These are phyloP conservation scores for Aureobasidium sp. DNA, from an alignment of 2,329 filamentous ascomycete genomes.

Conservation along the genomic window DNA sequence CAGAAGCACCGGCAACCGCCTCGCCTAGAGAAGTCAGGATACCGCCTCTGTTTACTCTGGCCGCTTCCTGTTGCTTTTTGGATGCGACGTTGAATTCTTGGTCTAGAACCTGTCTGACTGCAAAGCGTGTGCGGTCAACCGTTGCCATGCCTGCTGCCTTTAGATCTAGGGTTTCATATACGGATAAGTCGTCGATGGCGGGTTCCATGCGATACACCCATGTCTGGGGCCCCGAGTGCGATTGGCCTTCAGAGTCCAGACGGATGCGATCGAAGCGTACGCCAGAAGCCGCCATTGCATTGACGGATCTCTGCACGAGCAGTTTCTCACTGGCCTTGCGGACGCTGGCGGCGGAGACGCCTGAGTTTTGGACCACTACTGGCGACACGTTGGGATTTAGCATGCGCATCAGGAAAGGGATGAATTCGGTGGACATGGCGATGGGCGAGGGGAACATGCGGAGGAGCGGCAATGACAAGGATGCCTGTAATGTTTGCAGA, in stretches of 20 bases:
- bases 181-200: slow-evolving; percentile 69
- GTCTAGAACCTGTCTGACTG: slow-evolving; percentile 86
- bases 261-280: slow-evolving; percentile 73
- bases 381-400: slow-evolving; percentile 87
- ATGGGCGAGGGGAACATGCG: slow-evolving; percentile 74
- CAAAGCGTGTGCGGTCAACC: slow-evolving; percentile 68
- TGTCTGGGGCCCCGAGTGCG: slow-evolving; percentile 20
- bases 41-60: slow-evolving; percentile 53
- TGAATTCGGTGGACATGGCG: slow-evolving; percentile 70
- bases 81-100: slow-evolving; percentile 77
- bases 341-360: slow-evolving; percentile 63
- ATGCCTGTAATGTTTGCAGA: slow-evolving; percentile 65
- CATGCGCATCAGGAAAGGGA: slow-evolving; percentile 78
- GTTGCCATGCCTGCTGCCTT: slow-evolving; percentile 35
- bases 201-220: slow-evolving; percentile 96
- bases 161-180: slow-evolving; percentile 60
- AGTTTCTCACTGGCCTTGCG: slow-evolving; percentile 76
- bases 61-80: slow-evolving; percentile 56
- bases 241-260: slow-evolving; percentile 51
- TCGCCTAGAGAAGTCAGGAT: slow-evolving; percentile 20
- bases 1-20: slow-evolving; percentile 17
- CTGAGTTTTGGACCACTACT: slow-evolving; percentile 61
- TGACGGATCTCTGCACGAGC: slow-evolving; percentile 72
- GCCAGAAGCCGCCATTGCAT: slow-evolving; percentile 75
- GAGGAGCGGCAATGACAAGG: slow-evolving; percentile 63